Conservation (phyloP, 2,329 filamentous ascomycete species). For the Periglandula ipomoeae region DNA sequence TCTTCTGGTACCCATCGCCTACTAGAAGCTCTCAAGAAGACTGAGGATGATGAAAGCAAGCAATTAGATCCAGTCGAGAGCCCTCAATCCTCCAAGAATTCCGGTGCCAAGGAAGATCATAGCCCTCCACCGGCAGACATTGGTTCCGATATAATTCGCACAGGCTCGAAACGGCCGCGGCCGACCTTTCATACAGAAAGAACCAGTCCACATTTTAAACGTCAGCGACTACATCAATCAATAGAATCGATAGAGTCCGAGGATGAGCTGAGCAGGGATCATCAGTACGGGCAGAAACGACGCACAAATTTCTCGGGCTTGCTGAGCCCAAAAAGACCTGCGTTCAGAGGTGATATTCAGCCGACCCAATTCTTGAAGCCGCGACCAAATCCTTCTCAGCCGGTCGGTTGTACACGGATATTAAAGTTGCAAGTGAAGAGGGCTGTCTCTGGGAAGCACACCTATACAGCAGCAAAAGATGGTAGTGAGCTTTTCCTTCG, state of each 20-base stretch:
- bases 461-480: slow-evolving; percentile 4
- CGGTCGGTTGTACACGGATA: neutral
- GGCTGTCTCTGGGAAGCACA: slow-evolving; percentile 17
- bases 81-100: neutral
- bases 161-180: slow-evolving; percentile 6
- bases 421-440: slow-evolving; percentile 9
- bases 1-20: slow-evolving; percentile 16
- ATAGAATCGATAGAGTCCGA: slow-evolving; percentile 16
- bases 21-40: neutral
- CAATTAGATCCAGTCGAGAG: neutral
- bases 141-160: slow-evolving; percentile 14
- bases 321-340: neutral
- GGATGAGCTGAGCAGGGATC: slow-evolving; percentile 20
- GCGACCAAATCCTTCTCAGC: neutral
- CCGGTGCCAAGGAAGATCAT: slow-evolving; percentile 1
- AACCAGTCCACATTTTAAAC: slow-evolving; percentile 12
- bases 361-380: slow-evolving; percentile 13
- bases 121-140: slow-evolving; percentile 13
- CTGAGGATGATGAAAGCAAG: neutral
- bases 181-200: slow-evolving; percentile 1
- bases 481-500: slow-evolving; percentile 2
- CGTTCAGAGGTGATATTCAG: slow-evolving; percentile 19
- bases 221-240: slow-evolving; percentile 1
- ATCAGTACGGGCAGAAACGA: slow-evolving; percentile 9
- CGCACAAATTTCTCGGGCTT: slow-evolving; percentile 10